phyloP scores from a whole-genome alignment of 805 yeast species.

The Cyberlindnera euphorbiae region DNA sequence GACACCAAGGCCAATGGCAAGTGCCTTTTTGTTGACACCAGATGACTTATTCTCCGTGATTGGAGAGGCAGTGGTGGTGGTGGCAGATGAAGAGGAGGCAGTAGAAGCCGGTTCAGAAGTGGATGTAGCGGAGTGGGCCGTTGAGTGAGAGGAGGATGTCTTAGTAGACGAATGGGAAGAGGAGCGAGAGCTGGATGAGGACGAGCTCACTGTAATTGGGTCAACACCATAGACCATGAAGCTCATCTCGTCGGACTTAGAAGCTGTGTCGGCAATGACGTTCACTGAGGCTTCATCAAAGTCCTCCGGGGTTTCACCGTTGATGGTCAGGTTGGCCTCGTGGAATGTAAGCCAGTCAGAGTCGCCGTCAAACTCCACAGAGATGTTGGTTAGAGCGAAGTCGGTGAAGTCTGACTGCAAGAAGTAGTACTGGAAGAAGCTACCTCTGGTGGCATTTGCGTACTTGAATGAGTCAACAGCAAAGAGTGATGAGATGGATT shows the following conservation, averaged over 20 bases:
- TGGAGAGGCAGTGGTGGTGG: conserved; percentile 24
- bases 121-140: no score
- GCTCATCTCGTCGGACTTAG: conserved; percentile 33
- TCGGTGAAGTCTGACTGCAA: conserved; percentile 54
- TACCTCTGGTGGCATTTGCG: conserved; percentile 65
- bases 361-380: conserved; percentile 36
- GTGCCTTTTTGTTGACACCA: conserved; percentile 38
- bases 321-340: conserved; percentile 54
- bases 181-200: conserved; percentile 18
- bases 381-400: conserved; percentile 42
- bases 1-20: conserved; percentile 92
- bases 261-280: conserved; percentile 35
- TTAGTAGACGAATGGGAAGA: conserved; percentile 28
- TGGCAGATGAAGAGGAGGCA: conserved; percentile 5
- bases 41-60: conserved; percentile 17
- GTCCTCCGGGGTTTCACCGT: conserved; percentile 58
- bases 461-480: conserved; percentile 47
- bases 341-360: conserved; percentile 66
- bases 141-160: conserved; percentile 24
- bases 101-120: conserved; percentile 20
- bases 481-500: conserved; percentile 49
- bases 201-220: conserved; percentile 16
- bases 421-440: conserved; percentile 53
- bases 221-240: conserved; percentile 54
- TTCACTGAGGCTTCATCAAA: conserved; percentile 38